phyloP scores from a whole-genome alignment of 306 rosid genomes.

The Senna tora region DNA sequence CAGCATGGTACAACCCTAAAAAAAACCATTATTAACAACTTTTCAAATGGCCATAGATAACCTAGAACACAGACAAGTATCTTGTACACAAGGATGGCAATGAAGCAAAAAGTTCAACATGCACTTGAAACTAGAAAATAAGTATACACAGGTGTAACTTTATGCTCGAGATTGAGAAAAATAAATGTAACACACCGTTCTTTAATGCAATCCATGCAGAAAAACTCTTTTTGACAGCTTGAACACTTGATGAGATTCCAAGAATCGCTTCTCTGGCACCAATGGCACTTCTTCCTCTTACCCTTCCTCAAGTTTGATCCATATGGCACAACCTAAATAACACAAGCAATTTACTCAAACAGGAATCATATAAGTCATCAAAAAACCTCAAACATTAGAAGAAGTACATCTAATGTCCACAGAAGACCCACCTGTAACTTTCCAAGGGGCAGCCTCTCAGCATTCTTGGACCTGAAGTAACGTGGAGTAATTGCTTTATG shows the following conservation, averaged over 20 bases:
- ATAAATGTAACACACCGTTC: slow-evolving; percentile 59
- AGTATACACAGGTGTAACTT: slow-evolving; percentile 20
- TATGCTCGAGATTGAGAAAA: slow-evolving; percentile 4
- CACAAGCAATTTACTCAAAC: slow-evolving; percentile 7
- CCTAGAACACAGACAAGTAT: slow-evolving; percentile 9
- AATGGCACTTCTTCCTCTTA: slow-evolving; percentile 81
- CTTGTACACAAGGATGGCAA: slow-evolving; percentile 21
- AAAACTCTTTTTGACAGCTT: slow-evolving; percentile 75
- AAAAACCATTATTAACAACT: background rate
- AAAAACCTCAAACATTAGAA: slow-evolving; percentile 1
- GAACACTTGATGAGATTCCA: slow-evolving; percentile 71
- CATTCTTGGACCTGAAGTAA: slow-evolving; percentile 91
- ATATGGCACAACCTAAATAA: slow-evolving; percentile 54
- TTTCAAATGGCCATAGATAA: background rate
- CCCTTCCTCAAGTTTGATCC: slow-evolving; percentile 54
- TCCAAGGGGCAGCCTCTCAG: slow-evolving; percentile 60
- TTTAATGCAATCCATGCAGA: slow-evolving; percentile 89
- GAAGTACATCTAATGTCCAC: background rate
- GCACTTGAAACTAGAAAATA: background rate
- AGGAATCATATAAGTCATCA: slow-evolving; percentile 25
- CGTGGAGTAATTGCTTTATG: slow-evolving; percentile 47
- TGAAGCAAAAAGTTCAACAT: slow-evolving; percentile 30
- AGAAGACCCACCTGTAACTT: slow-evolving; percentile 60
- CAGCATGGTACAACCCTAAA: slow-evolving; percentile 11
- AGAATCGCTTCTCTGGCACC: slow-evolving; percentile 78